phyloP scores from a whole-genome alignment of 306 rosid genomes.

The Cyamopsis tetragonoloba region DNA sequence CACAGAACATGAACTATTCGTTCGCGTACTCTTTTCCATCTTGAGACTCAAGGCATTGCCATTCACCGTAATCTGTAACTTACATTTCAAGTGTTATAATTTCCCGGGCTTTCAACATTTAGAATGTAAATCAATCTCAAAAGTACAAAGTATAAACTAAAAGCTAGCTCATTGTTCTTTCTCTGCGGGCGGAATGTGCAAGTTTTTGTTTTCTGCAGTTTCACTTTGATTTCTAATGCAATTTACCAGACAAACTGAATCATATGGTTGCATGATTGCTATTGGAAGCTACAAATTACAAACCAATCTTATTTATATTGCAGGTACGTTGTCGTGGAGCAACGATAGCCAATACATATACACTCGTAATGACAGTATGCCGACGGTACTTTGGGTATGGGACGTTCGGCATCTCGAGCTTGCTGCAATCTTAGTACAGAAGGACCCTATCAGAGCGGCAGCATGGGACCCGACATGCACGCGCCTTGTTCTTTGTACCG shows the following conservation, averaged over 20 bases:
- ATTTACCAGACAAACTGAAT: neutral
- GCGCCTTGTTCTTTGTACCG: conserved; percentile 77
- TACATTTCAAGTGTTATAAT: neutral
- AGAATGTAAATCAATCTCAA: neutral
- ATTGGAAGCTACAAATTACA: neutral
- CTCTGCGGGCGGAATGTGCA: neutral
- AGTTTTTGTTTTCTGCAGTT: conserved; percentile 16
- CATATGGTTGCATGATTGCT: neutral
- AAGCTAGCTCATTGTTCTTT: neutral
- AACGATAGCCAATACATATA: conserved; percentile 85
- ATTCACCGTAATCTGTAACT: neutral
- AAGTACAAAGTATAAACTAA: neutral
- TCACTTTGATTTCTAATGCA: neutral
- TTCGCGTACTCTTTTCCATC: conserved; percentile 4
- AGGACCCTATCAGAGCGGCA: conserved; percentile 77
- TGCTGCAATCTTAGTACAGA: conserved; percentile 81
- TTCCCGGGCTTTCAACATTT: neutral
- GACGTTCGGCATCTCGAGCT: conserved; percentile 84
- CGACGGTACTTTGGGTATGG: conserved; percentile 91
- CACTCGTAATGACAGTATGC: conserved; percentile 93
- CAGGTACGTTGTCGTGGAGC: conserved; percentile 94
- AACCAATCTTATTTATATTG: conserved; percentile 17
- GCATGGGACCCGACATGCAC: conserved; percentile 91
- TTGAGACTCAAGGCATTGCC: neutral
- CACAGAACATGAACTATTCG: neutral